A percentile compares a stretch with the other conserved stretches of the same genome.
phyloP scores from a whole-genome alignment of 257 asterid species.

The Haberlea rhodopensis region DNA sequence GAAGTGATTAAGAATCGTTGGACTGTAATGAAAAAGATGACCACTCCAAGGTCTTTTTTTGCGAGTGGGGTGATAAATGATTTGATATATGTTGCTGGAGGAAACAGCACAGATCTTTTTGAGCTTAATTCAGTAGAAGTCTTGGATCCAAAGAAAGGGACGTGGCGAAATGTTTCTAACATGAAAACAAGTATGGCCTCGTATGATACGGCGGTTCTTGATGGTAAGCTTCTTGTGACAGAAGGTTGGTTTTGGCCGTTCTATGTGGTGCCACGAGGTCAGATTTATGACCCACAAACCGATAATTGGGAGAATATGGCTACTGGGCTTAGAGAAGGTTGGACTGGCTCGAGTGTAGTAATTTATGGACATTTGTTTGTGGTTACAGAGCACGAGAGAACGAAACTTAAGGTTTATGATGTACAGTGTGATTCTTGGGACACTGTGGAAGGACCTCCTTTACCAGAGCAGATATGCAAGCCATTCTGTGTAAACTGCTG shows the following conservation, averaged over 20 bases:
- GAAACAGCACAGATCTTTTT: conserved; percentile 67
- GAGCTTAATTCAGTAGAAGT: conserved; percentile 85
- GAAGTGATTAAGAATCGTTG: conserved; percentile 76
- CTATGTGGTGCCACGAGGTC: conserved; percentile 86
- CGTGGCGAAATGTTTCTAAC: conserved; percentile 62
- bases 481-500: conserved; percentile 74
- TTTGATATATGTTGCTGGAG: conserved; percentile 88
- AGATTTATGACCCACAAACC: conserved; percentile 69
- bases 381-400: conserved; percentile 90
- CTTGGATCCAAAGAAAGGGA: conserved; percentile 62
- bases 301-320: conserved; percentile 87
- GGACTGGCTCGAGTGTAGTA: conserved; percentile 97
- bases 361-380: conserved; percentile 67
- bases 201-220: conserved; percentile 77
- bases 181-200: conserved; percentile 82
- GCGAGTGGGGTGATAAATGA: conserved; percentile 86
- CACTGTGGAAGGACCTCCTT: conserved; percentile 69
- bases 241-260: conserved; percentile 99
- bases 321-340: conserved; percentile 85
- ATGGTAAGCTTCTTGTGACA: conserved; percentile 83
- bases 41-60: conserved; percentile 77
- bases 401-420: conserved; percentile 87
- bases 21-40: conserved; percentile 87
- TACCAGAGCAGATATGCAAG: conserved; percentile 89
- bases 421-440: conserved; percentile 72